A percentile compares a stretch with the other conserved stretches of the same genome.
phyloP scores from a whole-genome alignment of 75 land plant genomes.

The Larix kaempferi region DNA sequence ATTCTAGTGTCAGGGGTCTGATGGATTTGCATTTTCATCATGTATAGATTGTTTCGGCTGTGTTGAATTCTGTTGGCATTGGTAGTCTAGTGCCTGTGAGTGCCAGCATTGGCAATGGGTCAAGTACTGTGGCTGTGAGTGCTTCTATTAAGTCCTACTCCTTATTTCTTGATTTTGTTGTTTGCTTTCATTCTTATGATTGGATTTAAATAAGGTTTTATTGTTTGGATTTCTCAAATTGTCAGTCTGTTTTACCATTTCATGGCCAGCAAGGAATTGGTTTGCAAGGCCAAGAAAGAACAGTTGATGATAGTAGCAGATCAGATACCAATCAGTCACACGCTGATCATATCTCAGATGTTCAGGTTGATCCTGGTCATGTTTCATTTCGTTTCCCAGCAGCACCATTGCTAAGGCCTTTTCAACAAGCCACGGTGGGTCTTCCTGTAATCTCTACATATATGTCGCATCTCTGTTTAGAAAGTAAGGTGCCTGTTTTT shows the following conservation, averaged over 20 bases:
- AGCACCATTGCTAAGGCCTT: constrained; percentile 21
- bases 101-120: constrained; percentile 27
- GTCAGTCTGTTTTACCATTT: not conserved
- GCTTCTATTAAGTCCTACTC: not conserved
- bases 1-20: not conserved
- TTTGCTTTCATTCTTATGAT: not conserved
- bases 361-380: constrained; percentile 19
- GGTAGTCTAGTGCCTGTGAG: constrained; percentile 16
- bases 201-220: not conserved
- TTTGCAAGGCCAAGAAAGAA: constrained; percentile 8
- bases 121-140: constrained; percentile 23
- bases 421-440: constrained; percentile 33
- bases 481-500: not conserved
- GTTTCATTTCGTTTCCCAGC: constrained; percentile 22
- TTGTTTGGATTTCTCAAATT: not conserved
- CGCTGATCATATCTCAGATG: constrained; percentile 15
- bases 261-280: constrained; percentile 20
- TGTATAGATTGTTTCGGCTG: constrained; percentile 63
- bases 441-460: not conserved
- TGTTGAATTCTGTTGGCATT: constrained; percentile 60
- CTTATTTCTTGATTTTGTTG: not conserved
- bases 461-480: too few species aligned
- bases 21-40: constrained; percentile 7
- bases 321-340: constrained; percentile 15
- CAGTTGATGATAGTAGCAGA: not conserved